Evolutionary conservation across 2,329 filamentous ascomycete species (phyloP), one percentile per base, ranked within the genome.

Genomic region (Arthrocladium fulminans): DNA sequence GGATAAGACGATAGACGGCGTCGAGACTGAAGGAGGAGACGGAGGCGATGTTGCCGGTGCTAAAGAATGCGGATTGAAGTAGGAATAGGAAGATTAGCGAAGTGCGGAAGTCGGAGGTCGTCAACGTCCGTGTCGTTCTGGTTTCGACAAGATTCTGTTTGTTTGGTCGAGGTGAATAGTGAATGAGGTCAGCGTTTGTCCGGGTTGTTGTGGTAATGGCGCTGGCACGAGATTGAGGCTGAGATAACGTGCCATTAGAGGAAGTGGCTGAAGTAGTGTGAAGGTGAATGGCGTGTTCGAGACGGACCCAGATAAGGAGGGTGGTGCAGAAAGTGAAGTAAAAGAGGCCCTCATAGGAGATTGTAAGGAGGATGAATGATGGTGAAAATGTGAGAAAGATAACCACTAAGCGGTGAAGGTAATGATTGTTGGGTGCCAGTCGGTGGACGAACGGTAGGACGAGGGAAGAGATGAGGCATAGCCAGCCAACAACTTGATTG

Each of bases 341-440:
- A 66, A 98, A 98, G 2, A 98, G 75, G 0, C 90, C 90, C 66
- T 98, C 92, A 68, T 94, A 98, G 0, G 90, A 96, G 58, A 97
- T 96, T 6, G 89, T 94, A 44, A 98, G 79, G 60, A 98, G 90
- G 62, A 98, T 84, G 67, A 97, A 98, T 1, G 85, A 84, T 0
- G 92, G 92, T 0, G 90, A 85, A 63, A 94, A 97, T 3, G 89
- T 86, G 42, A 98, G 74, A 70, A 97, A 98, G 47, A 96, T 81
- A 58, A 94, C 79, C 56, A 89, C 76, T 3, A 98, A 73, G 20
- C 89, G 83, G 65, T 97, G 89, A 57, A 97, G 78, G 65, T 97
- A 96, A 67, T 96, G 83, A 57, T 75, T 84, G 63, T 87, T 92
- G 1, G 88, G 84, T 55, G 86, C 81, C 1, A 94, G 61, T 19